Base-by-base conservation (phyloP, 208 protist genomes). In the Acanthamoeba lenticulata region DNA sequence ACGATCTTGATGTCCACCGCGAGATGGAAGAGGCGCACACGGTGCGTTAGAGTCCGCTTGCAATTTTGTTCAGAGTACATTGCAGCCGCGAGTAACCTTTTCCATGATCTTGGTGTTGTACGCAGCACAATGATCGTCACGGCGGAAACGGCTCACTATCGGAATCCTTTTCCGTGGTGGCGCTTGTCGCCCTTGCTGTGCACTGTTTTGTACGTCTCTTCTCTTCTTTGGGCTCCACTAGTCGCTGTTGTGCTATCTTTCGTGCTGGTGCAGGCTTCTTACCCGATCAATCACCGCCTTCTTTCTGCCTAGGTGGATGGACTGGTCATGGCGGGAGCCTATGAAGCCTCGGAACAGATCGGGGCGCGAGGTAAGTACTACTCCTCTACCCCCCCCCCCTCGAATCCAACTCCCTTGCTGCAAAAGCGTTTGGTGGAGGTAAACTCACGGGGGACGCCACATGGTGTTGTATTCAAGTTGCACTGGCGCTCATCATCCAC, bases 251-350 rank as follows among this genome's bases (percentile, higher is more conserved):
- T n/a, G n/a, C n/a, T n/a, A n/a, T n/a, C n/a, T n/a, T n/a, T n/a
- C n/a, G n/a, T n/a, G n/a, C n/a, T n/a, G n/a, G n/a, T n/a, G n/a
- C n/a, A n/a, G n/a, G n/a, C n/a, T n/a, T n/a, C n/a, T n/a, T n/a
- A n/a, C n/a, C n/a, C n/a, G n/a, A n/a, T 74, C 34, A 74, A 9
- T 74, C 27, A 11, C 7, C 52, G 52, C 15, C 7, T 11, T 21
- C 9, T n/a, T n/a, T n/a, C n/a, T n/a, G 29, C 27, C 11, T 29
- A 74, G 65, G 65, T 85, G 1, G 74, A 85, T n/a, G 74, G 74
- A n/a, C 49, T 85, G 2, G 74, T 85, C 19, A 85, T 85, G 74
- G 74, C 74, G 9, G 74, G 74, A 9, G 74, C 74, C 34, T 85
- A 57, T n/a, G 74, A 85, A 38, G 74, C 74, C 7, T 85, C 74